A percentile compares a stretch with the other conserved stretches of the same genome.
Evolutionary conservation across 352 stramenopile genomes (phyloP).

Genomic region (Globisporangium uncinulatum): DNA sequence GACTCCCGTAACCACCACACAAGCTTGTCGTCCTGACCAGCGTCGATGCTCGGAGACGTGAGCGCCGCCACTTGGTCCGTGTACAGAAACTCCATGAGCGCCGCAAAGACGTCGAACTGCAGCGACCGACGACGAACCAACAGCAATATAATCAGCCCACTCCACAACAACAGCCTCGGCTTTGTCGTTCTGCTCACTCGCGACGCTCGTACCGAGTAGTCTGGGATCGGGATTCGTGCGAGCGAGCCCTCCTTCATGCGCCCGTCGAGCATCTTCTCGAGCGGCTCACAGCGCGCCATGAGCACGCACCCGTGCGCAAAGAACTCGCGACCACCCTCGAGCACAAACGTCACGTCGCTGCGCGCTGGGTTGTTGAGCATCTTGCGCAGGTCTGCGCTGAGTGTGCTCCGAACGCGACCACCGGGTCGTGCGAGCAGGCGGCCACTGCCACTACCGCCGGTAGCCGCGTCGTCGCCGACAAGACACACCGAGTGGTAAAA

Average conservation of each 20-base stretch:
- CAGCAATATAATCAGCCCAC: neutral
- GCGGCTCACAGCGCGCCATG: conserved; percentile 82
- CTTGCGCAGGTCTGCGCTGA: conserved; percentile 66
- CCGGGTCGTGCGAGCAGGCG: neutral
- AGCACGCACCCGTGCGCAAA: conserved; percentile 85
- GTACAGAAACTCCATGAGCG: conserved; percentile 88
- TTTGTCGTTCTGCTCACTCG: no score
- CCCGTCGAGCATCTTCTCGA: conserved; percentile 89
- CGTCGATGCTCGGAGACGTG: conserved; percentile 22
- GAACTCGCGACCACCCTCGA: conserved; percentile 50
- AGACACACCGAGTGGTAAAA: conserved; percentile 91
- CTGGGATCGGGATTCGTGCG: conserved; percentile 62
- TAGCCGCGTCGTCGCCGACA: conserved; percentile 14
- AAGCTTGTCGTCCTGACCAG: conserved; percentile 23
- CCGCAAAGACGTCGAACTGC: conserved; percentile 73
- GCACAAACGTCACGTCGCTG: conserved; percentile 81
- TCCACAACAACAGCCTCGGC: no score
- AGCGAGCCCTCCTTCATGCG: conserved; percentile 77
- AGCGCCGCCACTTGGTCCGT: conserved; percentile 70
- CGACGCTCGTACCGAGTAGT: conserved; percentile 49
- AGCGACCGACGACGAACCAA: conserved; percentile 1
- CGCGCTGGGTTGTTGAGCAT: conserved; percentile 82
- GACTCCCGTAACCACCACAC: neutral
- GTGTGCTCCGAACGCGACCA: conserved; percentile 16
- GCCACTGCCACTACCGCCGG: neutral